Conservation (phyloP, 371 early-diverging fungal species). For the Batrachochytrium dendrobatidis region DNA sequence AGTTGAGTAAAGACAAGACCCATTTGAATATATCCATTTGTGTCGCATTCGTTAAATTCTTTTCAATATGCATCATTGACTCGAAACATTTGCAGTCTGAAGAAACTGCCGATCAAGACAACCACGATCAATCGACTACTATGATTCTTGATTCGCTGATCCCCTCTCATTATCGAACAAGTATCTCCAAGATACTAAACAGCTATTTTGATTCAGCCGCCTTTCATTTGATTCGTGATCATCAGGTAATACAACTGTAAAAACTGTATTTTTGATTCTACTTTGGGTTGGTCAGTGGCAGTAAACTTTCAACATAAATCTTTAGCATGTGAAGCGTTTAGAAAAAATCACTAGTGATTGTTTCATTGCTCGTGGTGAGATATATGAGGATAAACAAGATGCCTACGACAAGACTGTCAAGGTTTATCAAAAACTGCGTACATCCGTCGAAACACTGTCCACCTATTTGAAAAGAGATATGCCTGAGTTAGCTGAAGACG, state of each 20-base stretch:
- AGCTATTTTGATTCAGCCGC: constrained; percentile 63
- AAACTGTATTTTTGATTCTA: background rate
- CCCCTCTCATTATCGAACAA: constrained; percentile 41
- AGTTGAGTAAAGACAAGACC: constrained; percentile 29
- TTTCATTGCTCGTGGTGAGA: constrained; percentile 72
- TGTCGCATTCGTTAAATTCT: constrained; percentile 65
- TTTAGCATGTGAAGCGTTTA: constrained; percentile 55
- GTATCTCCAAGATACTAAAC: constrained; percentile 49
- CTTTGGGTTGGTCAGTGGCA: background rate
- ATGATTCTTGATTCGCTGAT: constrained; percentile 25
- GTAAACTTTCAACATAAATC: background rate
- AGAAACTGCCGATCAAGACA: constrained; percentile 7
- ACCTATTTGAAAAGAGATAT: constrained; percentile 59
- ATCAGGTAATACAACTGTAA: constrained; percentile 44
- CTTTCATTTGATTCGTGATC: constrained; percentile 61
- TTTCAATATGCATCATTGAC: constrained; percentile 50
- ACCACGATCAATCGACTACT: background rate
- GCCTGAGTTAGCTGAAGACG: constrained; percentile 66
- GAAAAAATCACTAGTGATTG: constrained; percentile 72
- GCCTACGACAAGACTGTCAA: constrained; percentile 64
- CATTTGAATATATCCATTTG: constrained; percentile 63
- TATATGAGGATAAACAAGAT: constrained; percentile 75
- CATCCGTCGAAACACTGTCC: constrained; percentile 56
- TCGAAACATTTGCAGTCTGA: constrained; percentile 29
- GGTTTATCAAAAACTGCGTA: constrained; percentile 61